These are phyloP conservation scores for Metschnikowia drakensbergensis DNA, from an alignment of 805 yeast genomes.

Conservation along the genomic window DNA sequence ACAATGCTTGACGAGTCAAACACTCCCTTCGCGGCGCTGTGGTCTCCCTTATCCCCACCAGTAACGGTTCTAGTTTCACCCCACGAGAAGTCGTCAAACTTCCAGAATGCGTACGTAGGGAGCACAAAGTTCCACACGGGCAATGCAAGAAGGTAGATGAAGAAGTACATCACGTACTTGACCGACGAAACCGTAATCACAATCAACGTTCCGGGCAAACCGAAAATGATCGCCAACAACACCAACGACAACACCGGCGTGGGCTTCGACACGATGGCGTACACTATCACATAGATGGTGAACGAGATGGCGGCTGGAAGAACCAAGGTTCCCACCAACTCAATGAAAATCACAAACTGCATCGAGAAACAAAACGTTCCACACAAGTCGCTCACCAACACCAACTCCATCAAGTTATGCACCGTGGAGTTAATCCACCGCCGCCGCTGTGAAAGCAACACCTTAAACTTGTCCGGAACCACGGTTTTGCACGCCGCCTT, in stretches of 20 bases:
- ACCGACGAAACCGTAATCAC: slow-evolving; percentile 74
- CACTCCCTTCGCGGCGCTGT: slow-evolving; percentile 69
- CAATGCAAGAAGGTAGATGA: slow-evolving; percentile 70
- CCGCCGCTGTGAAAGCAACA: slow-evolving; percentile 85
- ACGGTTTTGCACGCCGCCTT: slow-evolving; percentile 90
- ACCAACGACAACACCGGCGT: slow-evolving; percentile 76
- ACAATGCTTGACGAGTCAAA: slow-evolving; percentile 88
- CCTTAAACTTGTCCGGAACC: slow-evolving; percentile 79
- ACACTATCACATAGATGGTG: slow-evolving; percentile 72
- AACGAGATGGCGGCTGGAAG: slow-evolving; percentile 85
- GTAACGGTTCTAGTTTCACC: slow-evolving; percentile 87
- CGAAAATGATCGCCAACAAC: slow-evolving; percentile 73
- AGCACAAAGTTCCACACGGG: slow-evolving; percentile 93
- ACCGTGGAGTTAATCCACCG: slow-evolving; percentile 97
- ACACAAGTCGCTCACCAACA: slow-evolving; percentile 79
- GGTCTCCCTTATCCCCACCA: slow-evolving; percentile 62
- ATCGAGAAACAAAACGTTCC: slow-evolving; percentile 93
- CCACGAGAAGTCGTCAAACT: slow-evolving; percentile 95
- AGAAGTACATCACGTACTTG: slow-evolving; percentile 74
- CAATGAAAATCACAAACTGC: slow-evolving; percentile 86
- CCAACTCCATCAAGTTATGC: slow-evolving; percentile 85
- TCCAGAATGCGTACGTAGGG: slow-evolving; percentile 89
- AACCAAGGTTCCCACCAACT: slow-evolving; percentile 81
- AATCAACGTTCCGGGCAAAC: slow-evolving; percentile 79
- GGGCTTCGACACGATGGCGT: slow-evolving; percentile 67